phyloP scores from a whole-genome alignment of 2,329 filamentous ascomycete species.

The Colletotrichum eremochloae region DNA sequence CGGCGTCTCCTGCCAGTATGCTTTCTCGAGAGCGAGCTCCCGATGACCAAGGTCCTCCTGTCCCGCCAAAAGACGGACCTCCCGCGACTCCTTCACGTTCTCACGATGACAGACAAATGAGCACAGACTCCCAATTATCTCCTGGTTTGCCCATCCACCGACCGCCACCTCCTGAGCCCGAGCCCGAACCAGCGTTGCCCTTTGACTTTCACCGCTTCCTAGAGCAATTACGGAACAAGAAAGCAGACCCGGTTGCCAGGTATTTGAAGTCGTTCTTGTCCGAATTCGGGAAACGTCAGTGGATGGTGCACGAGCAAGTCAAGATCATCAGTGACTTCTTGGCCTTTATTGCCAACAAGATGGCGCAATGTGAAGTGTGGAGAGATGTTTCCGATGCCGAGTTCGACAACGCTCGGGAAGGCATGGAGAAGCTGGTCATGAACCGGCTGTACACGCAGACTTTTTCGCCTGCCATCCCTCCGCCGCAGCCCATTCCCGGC shows the following conservation, averaged over 20 bases:
- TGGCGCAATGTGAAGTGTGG: slow-evolving; percentile 98
- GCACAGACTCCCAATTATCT: slow-evolving; percentile 57
- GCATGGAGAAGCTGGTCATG: slow-evolving; percentile 99
- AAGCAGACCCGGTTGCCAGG: slow-evolving; percentile 96
- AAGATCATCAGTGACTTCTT: slow-evolving; percentile 98
- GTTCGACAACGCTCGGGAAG: slow-evolving; percentile 97
- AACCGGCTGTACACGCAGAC: slow-evolving; percentile 96
- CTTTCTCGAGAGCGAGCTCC: slow-evolving; percentile 53
- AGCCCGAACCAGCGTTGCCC: slow-evolving; percentile 85
- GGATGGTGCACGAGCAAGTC: slow-evolving; percentile 99
- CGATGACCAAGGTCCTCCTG: slow-evolving; percentile 67
- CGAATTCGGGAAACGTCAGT: slow-evolving; percentile 97
- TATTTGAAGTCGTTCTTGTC: slow-evolving; percentile 94
- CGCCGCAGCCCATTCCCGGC: slow-evolving; percentile 79
- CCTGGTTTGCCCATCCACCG: slow-evolving; percentile 67
- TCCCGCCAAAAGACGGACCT: slow-evolving; percentile 71
- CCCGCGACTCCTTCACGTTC: slow-evolving; percentile 54
- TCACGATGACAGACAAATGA: slow-evolving; percentile 54
- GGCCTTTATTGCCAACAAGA: slow-evolving; percentile 97
- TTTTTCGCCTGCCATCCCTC: slow-evolving; percentile 92
- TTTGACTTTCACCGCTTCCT: slow-evolving; percentile 99
- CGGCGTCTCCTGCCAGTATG: slow-evolving; percentile 55
- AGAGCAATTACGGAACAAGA: slow-evolving; percentile 94
- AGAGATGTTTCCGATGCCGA: slow-evolving; percentile 94
- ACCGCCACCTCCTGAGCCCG: slow-evolving; percentile 78